phyloP scores from a whole-genome alignment of 106 monocot species.

The Hemerocallis citrina region DNA sequence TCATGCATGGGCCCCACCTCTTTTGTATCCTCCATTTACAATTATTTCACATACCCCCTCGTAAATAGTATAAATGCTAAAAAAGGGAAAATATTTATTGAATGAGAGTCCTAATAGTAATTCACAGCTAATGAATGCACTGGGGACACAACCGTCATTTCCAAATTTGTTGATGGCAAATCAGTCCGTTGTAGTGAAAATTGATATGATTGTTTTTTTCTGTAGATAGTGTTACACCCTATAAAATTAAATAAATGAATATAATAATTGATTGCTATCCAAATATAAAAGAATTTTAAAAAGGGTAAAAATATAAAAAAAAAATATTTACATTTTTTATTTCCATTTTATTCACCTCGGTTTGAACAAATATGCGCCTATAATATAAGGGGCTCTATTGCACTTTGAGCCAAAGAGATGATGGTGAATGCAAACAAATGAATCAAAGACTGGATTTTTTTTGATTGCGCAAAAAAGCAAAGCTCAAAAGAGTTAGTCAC shows the following conservation, averaged over 20 bases:
- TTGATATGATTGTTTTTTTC: background rate
- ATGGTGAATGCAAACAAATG: background rate
- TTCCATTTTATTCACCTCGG: background rate
- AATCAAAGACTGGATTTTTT: background rate
- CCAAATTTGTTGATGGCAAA: background rate
- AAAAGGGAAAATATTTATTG: no score
- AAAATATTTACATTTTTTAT: background rate
- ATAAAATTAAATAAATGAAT: background rate
- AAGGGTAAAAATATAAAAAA: no score
- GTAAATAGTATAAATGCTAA: background rate
- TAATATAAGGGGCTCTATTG: background rate
- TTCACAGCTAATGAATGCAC: background rate
- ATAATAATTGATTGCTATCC: background rate
- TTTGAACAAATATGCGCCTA: background rate
- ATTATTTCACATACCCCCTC: no score
- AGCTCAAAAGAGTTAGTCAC: conserved; percentile 1
- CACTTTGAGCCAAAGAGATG: background rate
- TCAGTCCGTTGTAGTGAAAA: background rate
- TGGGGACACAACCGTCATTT: background rate
- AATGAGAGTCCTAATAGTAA: no score
- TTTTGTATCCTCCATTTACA: background rate
- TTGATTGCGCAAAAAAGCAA: no score
- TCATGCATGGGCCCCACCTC: background rate
- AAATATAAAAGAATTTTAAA: background rate
- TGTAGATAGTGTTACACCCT: no score